Conservation (phyloP, 2,329 filamentous ascomycete species). For the Exophiala viscosa region DNA sequence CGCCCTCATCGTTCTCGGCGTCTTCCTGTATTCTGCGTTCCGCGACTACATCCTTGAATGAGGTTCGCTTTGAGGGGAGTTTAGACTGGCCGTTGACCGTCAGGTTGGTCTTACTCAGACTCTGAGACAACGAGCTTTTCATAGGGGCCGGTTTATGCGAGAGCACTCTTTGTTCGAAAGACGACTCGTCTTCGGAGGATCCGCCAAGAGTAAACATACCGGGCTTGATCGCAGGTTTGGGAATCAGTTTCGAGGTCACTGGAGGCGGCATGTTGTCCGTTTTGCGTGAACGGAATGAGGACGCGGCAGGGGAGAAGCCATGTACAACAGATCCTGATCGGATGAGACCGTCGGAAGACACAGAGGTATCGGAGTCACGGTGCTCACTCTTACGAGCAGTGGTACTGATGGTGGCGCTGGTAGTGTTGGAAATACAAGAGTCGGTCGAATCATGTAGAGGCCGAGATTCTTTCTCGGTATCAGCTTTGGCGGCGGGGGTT, state of each 20-base stretch:
- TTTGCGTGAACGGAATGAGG: constrained; percentile 59
- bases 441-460: constrained; percentile 49
- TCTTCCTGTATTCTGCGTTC: constrained; percentile 62
- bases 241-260: constrained; percentile 10
- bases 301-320: constrained; percentile 74
- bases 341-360: constrained; percentile 56
- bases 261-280: constrained; percentile 4
- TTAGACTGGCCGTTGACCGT: constrained; percentile 30
- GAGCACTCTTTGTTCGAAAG: constrained; percentile 59
- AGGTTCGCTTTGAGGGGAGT: constrained; percentile 67
- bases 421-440: constrained; percentile 58
- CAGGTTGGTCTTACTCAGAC: constrained; percentile 45
- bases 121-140: constrained; percentile 34
- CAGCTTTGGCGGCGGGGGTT: constrained; percentile 40
- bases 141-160: constrained; percentile 43
- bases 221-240: constrained; percentile 46
- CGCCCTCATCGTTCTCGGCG: constrained; percentile 53
- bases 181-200: constrained; percentile 80
- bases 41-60: constrained; percentile 73
- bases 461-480: constrained; percentile 39
- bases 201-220: constrained; percentile 70
- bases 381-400: constrained; percentile 43
- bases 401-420: constrained; percentile 48
- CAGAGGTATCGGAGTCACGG: constrained; percentile 59
- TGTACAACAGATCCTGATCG: constrained; percentile 69